Evolutionary conservation across 345 rosid genomes (phyloP).

Genomic region (Adansonia digitata): DNA sequence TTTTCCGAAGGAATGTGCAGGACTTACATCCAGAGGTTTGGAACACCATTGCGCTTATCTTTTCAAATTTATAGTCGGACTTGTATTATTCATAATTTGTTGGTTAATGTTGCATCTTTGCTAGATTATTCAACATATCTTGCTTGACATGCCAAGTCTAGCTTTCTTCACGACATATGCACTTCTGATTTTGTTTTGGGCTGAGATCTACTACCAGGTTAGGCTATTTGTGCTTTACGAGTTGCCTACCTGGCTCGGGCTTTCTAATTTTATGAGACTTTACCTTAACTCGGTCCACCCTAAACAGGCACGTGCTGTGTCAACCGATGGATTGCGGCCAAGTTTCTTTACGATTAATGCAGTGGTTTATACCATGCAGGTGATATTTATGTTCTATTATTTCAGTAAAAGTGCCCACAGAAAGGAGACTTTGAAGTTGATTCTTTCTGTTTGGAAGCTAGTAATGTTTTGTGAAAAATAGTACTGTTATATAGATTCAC

Average conservation of each 20-base stretch:
- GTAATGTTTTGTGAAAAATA: background rate
- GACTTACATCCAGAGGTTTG: conserved; percentile 54
- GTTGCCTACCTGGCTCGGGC: background rate
- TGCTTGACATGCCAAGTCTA: conserved; percentile 86
- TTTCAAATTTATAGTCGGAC: background rate
- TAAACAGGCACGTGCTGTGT: conserved; percentile 74
- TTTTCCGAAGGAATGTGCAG: conserved; percentile 64
- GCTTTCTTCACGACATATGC: conserved; percentile 90
- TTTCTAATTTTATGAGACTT: background rate
- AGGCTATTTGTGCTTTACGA: background rate
- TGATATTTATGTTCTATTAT: conserved; percentile 30
- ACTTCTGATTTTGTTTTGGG: conserved; percentile 91
- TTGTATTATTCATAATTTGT: background rate
- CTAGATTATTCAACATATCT: conserved; percentile 67
- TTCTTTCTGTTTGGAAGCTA: conserved; percentile 15
- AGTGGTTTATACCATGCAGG: conserved; percentile 73
- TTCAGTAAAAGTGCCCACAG: conserved; percentile 6
- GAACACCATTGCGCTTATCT: background rate
- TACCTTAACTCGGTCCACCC: conserved; percentile 9
- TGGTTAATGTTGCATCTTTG: conserved; percentile 3
- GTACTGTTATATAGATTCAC: background rate
- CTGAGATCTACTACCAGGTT: conserved; percentile 94
- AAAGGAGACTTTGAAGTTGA: conserved; percentile 15
- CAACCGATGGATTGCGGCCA: conserved; percentile 83
- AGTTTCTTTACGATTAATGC: conserved; percentile 77